phyloP scores from a whole-genome alignment of 768 basidiomycete species.

The Lactarius sp. region DNA sequence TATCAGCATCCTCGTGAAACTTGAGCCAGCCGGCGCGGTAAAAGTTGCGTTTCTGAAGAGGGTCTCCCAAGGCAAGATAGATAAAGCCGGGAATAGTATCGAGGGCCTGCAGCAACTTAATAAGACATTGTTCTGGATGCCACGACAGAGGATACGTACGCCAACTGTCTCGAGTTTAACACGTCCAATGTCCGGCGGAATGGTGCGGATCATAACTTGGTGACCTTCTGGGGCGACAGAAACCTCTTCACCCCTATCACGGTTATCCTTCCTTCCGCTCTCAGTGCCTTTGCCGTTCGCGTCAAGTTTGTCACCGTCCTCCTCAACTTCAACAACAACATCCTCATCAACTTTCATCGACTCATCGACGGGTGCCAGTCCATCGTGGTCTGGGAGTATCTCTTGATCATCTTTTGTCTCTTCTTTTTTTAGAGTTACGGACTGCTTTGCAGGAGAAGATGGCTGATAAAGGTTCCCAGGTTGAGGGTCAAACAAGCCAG shows the following conservation, averaged over 20 bases:
- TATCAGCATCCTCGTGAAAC: conserved; percentile 81
- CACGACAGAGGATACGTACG: conserved; percentile 22
- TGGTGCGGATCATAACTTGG: conserved; percentile 92
- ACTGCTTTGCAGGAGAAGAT: conserved; percentile 50
- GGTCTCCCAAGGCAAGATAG: conserved; percentile 88
- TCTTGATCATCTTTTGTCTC: conserved; percentile 39
- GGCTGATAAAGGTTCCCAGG: conserved; percentile 53
- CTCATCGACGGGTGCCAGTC: conserved; percentile 43
- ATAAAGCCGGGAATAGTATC: conserved; percentile 73
- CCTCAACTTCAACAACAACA: conserved; percentile 66
- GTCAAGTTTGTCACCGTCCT: conserved; percentile 62
- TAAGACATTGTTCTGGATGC: conserved; percentile 16
- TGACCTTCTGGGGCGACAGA: conserved; percentile 67
- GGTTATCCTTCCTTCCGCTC: conserved; percentile 47
- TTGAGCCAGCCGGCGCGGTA: conserved; percentile 94
- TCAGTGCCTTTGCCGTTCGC: conserved; percentile 49
- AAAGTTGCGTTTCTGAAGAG: conserved; percentile 87
- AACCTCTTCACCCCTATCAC: conserved; percentile 57
- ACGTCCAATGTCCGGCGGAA: conserved; percentile 89
- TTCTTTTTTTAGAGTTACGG: conserved; percentile 37
- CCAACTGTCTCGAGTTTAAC: conserved; percentile 84
- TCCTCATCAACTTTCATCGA: conserved; percentile 75
- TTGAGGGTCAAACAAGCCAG: conserved; percentile 82
- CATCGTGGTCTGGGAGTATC: conserved; percentile 25
- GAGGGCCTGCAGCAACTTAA: conserved; percentile 52